Percentiles rank a stretch among this genome's conserved stretches.
Conservation (phyloP, 2,329 filamentous ascomycete genomes). For the Aspergillus aculeatus region DNA sequence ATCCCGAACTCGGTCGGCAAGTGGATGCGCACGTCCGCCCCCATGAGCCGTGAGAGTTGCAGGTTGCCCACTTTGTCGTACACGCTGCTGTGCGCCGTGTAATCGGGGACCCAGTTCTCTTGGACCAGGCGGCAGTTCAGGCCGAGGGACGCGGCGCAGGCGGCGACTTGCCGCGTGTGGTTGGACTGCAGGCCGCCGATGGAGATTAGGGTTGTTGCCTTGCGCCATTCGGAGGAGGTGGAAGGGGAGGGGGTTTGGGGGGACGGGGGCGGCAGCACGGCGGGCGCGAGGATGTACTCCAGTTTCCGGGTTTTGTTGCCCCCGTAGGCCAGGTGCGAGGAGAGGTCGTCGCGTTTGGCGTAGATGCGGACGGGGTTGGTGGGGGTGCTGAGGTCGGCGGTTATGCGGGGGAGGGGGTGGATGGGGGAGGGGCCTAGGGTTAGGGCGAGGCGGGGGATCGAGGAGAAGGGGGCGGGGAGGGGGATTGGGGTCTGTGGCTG, state of each 20-base stretch:
- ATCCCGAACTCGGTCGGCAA: conserved; percentile 61
- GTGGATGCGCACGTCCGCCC: conserved; percentile 62
- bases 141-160: conserved; percentile 59
- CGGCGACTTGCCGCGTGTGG: conserved; percentile 67
- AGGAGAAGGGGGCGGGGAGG: conserved; percentile 62
- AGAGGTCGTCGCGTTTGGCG: conserved; percentile 71
- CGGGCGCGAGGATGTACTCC: conserved; percentile 59
- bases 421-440: conserved; percentile 69
- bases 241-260: conserved; percentile 50
- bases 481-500: conserved; percentile 15
- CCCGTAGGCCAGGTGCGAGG: conserved; percentile 65
- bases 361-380: conserved; percentile 55
- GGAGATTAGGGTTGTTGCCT: conserved; percentile 62
- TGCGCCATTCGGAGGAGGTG: conserved; percentile 41
- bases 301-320: conserved; percentile 71
- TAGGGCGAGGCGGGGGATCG: conserved; percentile 61
- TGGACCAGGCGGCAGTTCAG: conserved; percentile 56
- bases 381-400: conserved; percentile 53
- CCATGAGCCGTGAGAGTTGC: conserved; percentile 67
- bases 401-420: conserved; percentile 65
- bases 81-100: conserved; percentile 44
- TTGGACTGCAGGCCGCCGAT: conserved; percentile 70
- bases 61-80: conserved; percentile 70
- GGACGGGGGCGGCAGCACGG: neutral
- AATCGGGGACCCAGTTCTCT: conserved; percentile 67